These are phyloP conservation scores for Elsinoe ampelina DNA, from an alignment of 2,329 filamentous ascomycete species.

Conservation along the genomic window DNA sequence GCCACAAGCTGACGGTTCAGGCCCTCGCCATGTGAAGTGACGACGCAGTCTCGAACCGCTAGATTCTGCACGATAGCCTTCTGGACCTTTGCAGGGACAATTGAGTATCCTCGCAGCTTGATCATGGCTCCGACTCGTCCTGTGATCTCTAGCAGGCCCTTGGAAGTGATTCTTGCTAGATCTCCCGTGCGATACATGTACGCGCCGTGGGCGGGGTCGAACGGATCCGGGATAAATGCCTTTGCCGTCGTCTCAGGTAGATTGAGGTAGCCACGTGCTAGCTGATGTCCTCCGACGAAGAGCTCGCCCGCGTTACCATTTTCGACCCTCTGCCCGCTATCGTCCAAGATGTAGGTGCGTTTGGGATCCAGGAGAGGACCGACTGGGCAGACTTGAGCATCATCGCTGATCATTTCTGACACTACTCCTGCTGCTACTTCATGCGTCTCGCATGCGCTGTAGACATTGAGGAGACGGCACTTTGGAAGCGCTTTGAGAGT, in stretches of 20 bases:
- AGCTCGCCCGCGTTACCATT: constrained; percentile 60
- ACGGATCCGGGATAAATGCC: constrained; percentile 60
- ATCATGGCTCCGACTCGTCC: constrained; percentile 72
- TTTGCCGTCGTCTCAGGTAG: constrained; percentile 67
- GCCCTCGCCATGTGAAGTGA: constrained; percentile 65
- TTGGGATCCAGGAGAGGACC: constrained; percentile 59
- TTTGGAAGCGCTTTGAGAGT: constrained; percentile 59
- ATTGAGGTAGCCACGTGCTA: constrained; percentile 71
- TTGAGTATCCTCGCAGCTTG: constrained; percentile 69
- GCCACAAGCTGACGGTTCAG: constrained; percentile 67
- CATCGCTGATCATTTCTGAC: constrained; percentile 51
- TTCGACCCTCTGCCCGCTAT: constrained; percentile 55
- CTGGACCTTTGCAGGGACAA: constrained; percentile 68
- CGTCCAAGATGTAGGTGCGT: constrained; percentile 64
- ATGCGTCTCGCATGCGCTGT: constrained; percentile 75
- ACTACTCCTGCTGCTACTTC: constrained; percentile 73
- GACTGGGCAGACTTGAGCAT: constrained; percentile 61
- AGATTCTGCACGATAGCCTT: constrained; percentile 60
- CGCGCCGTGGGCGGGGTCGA: constrained; percentile 48
- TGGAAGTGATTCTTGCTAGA: constrained; percentile 56
- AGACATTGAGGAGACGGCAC: constrained; percentile 64
- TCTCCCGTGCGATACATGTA: constrained; percentile 71
- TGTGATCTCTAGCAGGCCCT: constrained; percentile 63
- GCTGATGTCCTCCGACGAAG: constrained; percentile 62
- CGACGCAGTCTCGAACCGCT: constrained; percentile 61